Conservation (phyloP, 306 rosid genomes). For the Senna tora region DNA sequence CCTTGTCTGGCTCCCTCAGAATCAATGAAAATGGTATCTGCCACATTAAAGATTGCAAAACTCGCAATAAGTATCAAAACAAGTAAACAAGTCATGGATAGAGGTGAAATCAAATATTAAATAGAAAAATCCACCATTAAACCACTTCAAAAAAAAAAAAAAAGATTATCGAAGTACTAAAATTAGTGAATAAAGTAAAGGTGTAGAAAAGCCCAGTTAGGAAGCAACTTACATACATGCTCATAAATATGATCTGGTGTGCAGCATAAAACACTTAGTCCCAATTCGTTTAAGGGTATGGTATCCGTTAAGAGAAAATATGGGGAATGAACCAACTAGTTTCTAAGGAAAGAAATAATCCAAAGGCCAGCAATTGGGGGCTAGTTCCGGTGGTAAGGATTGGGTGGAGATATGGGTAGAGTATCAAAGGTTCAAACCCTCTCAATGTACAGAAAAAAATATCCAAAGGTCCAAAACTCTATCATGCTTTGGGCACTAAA, state of each 20-base stretch:
- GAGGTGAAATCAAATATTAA: slow-evolving; percentile 18
- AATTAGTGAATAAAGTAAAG: neutral
- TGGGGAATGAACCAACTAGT: neutral
- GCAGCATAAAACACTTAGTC: no score
- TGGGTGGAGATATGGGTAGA: no score
- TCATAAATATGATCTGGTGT: slow-evolving; percentile 8
- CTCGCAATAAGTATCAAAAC: slow-evolving; percentile 10
- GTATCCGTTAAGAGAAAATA: neutral
- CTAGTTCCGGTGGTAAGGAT: no score
- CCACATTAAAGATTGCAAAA: slow-evolving; percentile 34
- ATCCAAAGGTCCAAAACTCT: neutral
- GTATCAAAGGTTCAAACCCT: no score
- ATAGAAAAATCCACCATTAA: neutral
- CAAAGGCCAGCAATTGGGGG: no score
- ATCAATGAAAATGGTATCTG: slow-evolving; percentile 85
- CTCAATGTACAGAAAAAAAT: neutral
- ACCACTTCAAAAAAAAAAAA: neutral
- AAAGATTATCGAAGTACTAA: neutral
- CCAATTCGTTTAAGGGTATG: no score
- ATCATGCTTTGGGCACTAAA: neutral
- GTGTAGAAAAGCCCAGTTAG: slow-evolving; percentile 18
- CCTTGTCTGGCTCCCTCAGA: slow-evolving; percentile 61
- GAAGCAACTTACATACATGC: neutral
- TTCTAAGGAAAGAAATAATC: slow-evolving; percentile 1
- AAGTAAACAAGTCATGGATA: slow-evolving; percentile 18